These are phyloP conservation scores for Fagopyrum tataricum DNA, from an alignment of 148 eudicot species.

Conservation along the genomic window DNA sequence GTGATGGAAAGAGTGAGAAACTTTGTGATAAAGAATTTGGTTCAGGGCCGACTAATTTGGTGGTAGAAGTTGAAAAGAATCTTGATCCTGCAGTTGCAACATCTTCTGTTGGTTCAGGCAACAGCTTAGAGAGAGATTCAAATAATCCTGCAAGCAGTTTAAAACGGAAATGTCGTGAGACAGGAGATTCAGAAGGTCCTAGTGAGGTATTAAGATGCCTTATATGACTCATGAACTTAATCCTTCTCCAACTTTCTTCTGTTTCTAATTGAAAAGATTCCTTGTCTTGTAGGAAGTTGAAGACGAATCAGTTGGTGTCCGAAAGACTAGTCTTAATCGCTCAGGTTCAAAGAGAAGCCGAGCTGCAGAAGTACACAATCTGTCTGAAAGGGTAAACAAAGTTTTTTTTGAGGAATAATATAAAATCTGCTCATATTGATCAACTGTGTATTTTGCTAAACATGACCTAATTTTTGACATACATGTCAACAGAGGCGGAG, in stretches of 20 bases:
- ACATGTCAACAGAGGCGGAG: conserved; percentile 69
- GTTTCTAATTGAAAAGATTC: background rate
- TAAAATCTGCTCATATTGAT: background rate
- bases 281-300: conserved; percentile 58
- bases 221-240: background rate
- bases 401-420: background rate
- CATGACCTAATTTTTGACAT: background rate
- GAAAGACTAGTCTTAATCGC: conserved; percentile 44
- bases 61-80: conserved; percentile 28
- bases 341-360: conserved; percentile 85
- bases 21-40: background rate
- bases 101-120: conserved; percentile 88
- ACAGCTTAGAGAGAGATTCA: conserved; percentile 65
- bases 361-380: conserved; percentile 98
- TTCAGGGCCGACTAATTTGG: conserved; percentile 24
- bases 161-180: conserved; percentile 65
- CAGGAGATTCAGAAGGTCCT: conserved; percentile 67
- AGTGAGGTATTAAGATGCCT: conserved; percentile 45
- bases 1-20: conserved; percentile 19
- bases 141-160: conserved; percentile 40
- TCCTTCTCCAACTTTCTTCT: background rate
- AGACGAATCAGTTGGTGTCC: conserved; percentile 69
- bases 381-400: conserved; percentile 80
- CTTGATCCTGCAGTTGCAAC: conserved; percentile 50
- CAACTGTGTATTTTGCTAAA: background rate